A percentile compares a stretch with the other conserved stretches of the same genome.
These are phyloP conservation scores for Bretziella fagacearum DNA, from an alignment of 2,329 filamentous ascomycete genomes.

Conservation along the genomic window DNA sequence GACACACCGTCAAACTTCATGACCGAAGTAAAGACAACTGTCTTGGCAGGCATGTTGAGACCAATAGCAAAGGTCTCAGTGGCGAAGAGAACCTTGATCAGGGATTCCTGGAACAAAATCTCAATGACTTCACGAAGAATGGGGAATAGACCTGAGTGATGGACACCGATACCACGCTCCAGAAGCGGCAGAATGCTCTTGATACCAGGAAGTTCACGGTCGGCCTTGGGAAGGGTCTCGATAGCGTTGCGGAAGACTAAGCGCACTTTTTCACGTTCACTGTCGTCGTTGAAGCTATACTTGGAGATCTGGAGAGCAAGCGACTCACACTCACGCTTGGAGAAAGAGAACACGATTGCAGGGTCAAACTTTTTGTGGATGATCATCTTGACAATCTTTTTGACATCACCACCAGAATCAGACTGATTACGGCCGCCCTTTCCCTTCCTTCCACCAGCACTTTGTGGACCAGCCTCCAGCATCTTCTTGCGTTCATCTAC, in stretches of 20 bases:
- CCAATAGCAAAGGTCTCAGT: constrained; percentile 98
- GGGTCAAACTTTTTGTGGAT: constrained; percentile 96
- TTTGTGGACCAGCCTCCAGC: constrained; percentile 52
- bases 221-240: constrained; percentile 79
- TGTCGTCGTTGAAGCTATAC: constrained; percentile 88
- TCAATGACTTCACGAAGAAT: constrained; percentile 98
- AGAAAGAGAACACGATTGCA: constrained; percentile 98
- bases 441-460: constrained; percentile 65
- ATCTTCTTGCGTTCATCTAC: constrained; percentile 79
- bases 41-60: constrained; percentile 97
- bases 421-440: constrained; percentile 71
- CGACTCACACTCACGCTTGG: constrained; percentile 88
- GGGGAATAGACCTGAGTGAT: constrained; percentile 87
- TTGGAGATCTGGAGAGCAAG: constrained; percentile 74
- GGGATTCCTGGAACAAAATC: constrained; percentile 92
- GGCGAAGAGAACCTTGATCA: constrained; percentile 95
- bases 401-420: constrained; percentile 61
- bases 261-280: constrained; percentile 82
- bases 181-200: constrained; percentile 75
- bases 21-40: constrained; percentile 95
- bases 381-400: constrained; percentile 97
- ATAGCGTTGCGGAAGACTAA: constrained; percentile 92
- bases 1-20: constrained; percentile 81
- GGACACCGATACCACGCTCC: constrained; percentile 83
- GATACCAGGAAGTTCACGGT: constrained; percentile 78